Conservation (phyloP, 1,284 basidiomycete genomes). For the Ustilago vetiveriae region DNA sequence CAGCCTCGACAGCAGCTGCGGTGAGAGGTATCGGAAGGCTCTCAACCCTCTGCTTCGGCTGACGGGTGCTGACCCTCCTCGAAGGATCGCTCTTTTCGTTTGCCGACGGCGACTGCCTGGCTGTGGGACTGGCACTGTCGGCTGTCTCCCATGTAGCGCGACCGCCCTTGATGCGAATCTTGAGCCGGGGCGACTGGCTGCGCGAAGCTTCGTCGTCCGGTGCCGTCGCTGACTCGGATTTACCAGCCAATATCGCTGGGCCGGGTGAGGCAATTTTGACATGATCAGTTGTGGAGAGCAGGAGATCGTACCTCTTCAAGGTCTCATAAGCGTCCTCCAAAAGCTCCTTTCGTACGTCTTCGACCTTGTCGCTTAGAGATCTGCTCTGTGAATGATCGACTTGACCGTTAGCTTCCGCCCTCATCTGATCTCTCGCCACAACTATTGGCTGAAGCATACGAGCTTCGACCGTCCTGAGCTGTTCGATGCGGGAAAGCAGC, state of each 20-base stretch:
- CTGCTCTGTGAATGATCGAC: slow-evolving; percentile 5
- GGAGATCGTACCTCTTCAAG: slow-evolving; percentile 50
- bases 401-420: slow-evolving; percentile 8
- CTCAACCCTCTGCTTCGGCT: slow-evolving; percentile 37
- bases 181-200: slow-evolving; percentile 32
- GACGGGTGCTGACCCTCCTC: slow-evolving; percentile 21
- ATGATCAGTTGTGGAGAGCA: slow-evolving; percentile 28
- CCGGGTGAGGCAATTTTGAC: slow-evolving; percentile 19
- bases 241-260: slow-evolving; percentile 8
- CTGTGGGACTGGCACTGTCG: slow-evolving; percentile 20
- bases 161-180: slow-evolving; percentile 38
- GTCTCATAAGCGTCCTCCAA: slow-evolving; percentile 50
- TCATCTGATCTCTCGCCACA: slow-evolving; percentile 43
- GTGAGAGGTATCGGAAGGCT: slow-evolving; percentile 28
- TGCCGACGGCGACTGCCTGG: slow-evolving; percentile 2
- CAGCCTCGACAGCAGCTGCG: slow-evolving; percentile 23
- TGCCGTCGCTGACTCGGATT: neutral
- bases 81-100: slow-evolving; percentile 1
- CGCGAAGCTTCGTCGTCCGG: slow-evolving; percentile 12
- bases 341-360: slow-evolving; percentile 49
- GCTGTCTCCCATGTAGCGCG: slow-evolving; percentile 25
- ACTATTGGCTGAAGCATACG: slow-evolving; percentile 51
- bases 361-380: slow-evolving; percentile 31
- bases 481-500: slow-evolving; percentile 85
- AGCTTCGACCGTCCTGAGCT: slow-evolving; percentile 78